phyloP scores from a whole-genome alignment of 257 asterid species.

The Nicotiana tabacum region DNA sequence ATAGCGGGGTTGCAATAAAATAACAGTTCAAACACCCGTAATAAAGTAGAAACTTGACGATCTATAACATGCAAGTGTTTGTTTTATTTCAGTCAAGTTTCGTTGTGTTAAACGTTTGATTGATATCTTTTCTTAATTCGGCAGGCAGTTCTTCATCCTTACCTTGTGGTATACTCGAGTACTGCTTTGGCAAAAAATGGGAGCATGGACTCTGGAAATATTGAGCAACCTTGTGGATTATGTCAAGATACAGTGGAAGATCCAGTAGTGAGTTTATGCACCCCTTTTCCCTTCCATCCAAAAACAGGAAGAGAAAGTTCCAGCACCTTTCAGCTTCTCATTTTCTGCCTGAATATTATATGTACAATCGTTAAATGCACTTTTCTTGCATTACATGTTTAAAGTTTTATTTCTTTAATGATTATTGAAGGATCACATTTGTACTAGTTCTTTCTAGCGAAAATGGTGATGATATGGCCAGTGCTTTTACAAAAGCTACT shows the following conservation, averaged over 20 bases:
- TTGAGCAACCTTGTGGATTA: constrained; percentile 47
- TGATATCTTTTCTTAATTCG: neutral
- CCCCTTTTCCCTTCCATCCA: neutral
- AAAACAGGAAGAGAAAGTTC: neutral
- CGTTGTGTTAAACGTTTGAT: neutral
- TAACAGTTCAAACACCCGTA: neutral
- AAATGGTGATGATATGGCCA: too few relatives aligned
- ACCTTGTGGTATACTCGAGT: constrained; percentile 78
- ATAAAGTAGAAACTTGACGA: neutral
- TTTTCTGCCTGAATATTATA: too few relatives aligned
- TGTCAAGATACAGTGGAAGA: constrained; percentile 74
- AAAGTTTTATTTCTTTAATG: too few relatives aligned
- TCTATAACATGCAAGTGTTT: neutral
- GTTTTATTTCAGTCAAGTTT: neutral
- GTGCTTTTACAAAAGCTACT: neutral
- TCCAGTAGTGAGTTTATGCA: constrained; percentile 39
- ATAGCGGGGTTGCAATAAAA: neutral
- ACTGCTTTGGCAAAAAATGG: constrained; percentile 52
- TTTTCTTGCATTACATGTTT: too few relatives aligned
- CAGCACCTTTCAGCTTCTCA: too few relatives aligned
- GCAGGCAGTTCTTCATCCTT: constrained; percentile 95
- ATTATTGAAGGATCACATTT: too few relatives aligned
- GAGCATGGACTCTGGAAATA: constrained; percentile 32
- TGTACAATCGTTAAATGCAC: too few relatives aligned
- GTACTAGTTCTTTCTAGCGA: too few relatives aligned